Percentiles rank a stretch among this genome's conserved stretches.
Evolutionary conservation across 176 grass and related monocot species (phyloP).

Genomic region (Poa pratensis): DNA sequence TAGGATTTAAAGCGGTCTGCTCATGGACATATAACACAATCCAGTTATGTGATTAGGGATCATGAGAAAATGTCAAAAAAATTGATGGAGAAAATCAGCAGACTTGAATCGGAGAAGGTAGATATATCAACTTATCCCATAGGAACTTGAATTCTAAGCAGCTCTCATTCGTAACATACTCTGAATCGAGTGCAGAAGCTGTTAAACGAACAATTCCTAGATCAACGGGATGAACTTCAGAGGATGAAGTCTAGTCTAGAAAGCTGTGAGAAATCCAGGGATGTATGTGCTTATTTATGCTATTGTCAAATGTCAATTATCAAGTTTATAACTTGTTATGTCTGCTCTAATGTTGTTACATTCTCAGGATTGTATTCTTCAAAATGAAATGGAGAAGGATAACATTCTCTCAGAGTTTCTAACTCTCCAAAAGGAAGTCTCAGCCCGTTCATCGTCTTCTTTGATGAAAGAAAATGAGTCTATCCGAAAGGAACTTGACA

Average conservation of each 20-base stretch:
- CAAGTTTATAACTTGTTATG: slow-evolving; percentile 23
- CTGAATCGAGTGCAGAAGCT: slow-evolving; percentile 58
- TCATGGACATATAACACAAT: slow-evolving; percentile 43
- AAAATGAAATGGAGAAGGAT: slow-evolving; percentile 84
- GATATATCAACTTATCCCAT: slow-evolving; percentile 16
- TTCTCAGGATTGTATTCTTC: slow-evolving; percentile 67
- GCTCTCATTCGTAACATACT: slow-evolving; percentile 29
- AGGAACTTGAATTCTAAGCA: slow-evolving; percentile 3
- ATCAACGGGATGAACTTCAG: slow-evolving; percentile 54
- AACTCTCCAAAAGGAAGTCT: slow-evolving; percentile 72
- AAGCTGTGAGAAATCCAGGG: slow-evolving; percentile 51
- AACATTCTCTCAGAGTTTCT: slow-evolving; percentile 59
- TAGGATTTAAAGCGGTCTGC: slow-evolving; percentile 72
- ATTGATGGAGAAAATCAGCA: slow-evolving; percentile 55
- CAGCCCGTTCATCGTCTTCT: slow-evolving; percentile 68
- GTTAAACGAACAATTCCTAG: slow-evolving; percentile 52
- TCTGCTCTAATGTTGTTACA: slow-evolving; percentile 22
- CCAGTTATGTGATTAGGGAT: slow-evolving; percentile 55
- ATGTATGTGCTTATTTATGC: slow-evolving; percentile 55
- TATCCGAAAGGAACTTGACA: slow-evolving; percentile 88
- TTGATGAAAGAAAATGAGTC: slow-evolving; percentile 86
- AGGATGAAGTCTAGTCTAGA: slow-evolving; percentile 57
- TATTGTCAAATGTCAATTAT: slow-evolving; percentile 34
- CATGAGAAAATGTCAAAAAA: slow-evolving; percentile 53
- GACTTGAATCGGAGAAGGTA: slow-evolving; percentile 87